These are phyloP conservation scores for Magnolia officinalis DNA, from an alignment of 164 flowering plant genomes.

Conservation along the genomic window DNA sequence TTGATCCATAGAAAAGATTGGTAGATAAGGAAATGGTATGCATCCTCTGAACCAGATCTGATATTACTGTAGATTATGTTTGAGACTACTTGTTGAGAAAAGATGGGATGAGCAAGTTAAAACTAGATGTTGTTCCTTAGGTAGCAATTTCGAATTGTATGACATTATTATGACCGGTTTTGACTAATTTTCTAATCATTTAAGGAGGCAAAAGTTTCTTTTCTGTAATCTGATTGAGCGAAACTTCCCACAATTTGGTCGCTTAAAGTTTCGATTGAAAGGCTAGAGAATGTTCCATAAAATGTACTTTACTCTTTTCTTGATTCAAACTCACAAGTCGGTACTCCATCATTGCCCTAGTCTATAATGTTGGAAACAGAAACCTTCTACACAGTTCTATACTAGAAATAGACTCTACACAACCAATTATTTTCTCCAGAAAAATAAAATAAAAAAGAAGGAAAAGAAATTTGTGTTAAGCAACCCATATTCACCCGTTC, in stretches of 20 bases:
- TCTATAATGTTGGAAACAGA: no score
- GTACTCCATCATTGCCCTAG: no score
- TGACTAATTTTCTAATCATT: neutral
- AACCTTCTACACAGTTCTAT: no score
- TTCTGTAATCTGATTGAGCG: neutral
- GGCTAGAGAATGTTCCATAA: no score
- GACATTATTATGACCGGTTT: neutral
- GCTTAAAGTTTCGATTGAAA: no score
- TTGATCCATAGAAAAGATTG: constrained; percentile 45
- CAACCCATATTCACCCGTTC: no score
- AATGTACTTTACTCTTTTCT: no score
- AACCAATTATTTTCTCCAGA: no score
- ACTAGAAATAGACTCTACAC: no score
- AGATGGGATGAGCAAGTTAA: constrained; percentile 4
- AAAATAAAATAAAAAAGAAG: no score
- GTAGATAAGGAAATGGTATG: constrained; percentile 83
- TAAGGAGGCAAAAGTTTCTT: neutral
- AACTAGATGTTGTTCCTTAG: neutral
- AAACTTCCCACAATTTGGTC: neutral
- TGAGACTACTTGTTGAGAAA: neutral
- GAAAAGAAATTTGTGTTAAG: no score
- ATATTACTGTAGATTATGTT: constrained; percentile 13
- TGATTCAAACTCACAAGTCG: no score
- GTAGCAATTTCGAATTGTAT: neutral
- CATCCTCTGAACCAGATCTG: constrained; percentile 7